Conservation (phyloP, 305 asterid species). For the Fraxinus platypoda region DNA sequence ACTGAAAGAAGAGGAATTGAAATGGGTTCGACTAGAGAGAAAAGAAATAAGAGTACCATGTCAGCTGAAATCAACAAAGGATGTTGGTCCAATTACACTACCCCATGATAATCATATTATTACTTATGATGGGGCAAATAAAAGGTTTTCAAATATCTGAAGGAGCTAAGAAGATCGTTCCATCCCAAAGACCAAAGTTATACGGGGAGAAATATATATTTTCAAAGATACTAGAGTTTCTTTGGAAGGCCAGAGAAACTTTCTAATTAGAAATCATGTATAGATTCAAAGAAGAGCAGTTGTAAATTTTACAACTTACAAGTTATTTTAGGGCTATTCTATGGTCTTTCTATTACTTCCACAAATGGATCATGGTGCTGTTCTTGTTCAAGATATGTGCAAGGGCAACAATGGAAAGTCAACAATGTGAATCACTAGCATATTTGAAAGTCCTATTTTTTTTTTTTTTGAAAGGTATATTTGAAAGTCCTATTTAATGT, state of each 20-base stretch:
- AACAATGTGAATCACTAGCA: not conserved
- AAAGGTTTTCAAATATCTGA: not conserved
- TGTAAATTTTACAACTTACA: not conserved
- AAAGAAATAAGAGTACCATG: not conserved
- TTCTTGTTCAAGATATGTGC: not conserved
- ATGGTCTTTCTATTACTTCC: not conserved
- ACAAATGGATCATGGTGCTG: not conserved
- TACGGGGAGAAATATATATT: not conserved
- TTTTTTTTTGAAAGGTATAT: not conserved
- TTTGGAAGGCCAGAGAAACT: not conserved
- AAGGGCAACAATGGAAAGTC: not conserved
- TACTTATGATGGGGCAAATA: not conserved
- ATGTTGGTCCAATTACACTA: not conserved
- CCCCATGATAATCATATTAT: not conserved
- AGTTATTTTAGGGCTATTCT: not conserved
- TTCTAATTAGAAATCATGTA: not conserved
- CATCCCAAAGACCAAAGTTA: not conserved
- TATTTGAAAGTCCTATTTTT: not conserved
- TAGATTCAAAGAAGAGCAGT: not conserved
- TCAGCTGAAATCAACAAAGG: not conserved
- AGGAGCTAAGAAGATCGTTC: not conserved
- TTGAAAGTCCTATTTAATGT: not conserved
- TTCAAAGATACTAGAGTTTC: not conserved
- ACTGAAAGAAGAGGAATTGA: not conserved
- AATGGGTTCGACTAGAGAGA: not conserved